phyloP scores from a whole-genome alignment of 805 yeast species.

The Candida khao-thaluensis region DNA sequence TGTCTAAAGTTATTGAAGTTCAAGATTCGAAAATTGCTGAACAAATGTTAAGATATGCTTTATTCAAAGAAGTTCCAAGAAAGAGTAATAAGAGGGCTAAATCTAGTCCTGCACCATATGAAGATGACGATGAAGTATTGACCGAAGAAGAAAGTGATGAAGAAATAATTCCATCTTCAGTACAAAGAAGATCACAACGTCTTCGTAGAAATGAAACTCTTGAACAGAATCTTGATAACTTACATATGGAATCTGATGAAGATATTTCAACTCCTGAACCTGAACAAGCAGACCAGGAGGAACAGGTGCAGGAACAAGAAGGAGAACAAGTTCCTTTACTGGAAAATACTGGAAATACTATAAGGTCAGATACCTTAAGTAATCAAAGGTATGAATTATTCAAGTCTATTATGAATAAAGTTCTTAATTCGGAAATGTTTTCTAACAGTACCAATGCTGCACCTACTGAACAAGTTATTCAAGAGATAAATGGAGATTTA shows the following conservation, averaged over 20 bases:
- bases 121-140: slow-evolving; percentile 28
- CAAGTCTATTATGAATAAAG: slow-evolving; percentile 29
- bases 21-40: slow-evolving; percentile 87
- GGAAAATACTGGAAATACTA: slow-evolving; percentile 17
- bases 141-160: slow-evolving; percentile 30
- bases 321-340: slow-evolving; percentile 22
- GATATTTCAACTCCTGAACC: slow-evolving; percentile 17
- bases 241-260: slow-evolving; percentile 24
- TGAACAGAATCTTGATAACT: slow-evolving; percentile 26
- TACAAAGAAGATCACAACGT: neutral
- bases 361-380: slow-evolving; percentile 26
- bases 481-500: slow-evolving; percentile 33
- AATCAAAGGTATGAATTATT: slow-evolving; percentile 32
- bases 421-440: slow-evolving; percentile 33
- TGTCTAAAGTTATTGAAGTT: slow-evolving; percentile 69
- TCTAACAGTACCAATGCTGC: slow-evolving; percentile 33
- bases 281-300: slow-evolving; percentile 22
- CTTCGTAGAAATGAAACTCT: slow-evolving; percentile 12
- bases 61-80: slow-evolving; percentile 69
- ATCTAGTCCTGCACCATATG: slow-evolving; percentile 23
- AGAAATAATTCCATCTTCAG: slow-evolving; percentile 24
- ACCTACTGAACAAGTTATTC: slow-evolving; percentile 29
- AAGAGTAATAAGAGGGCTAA: slow-evolving; percentile 35
- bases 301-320: too few species aligned
- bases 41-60: slow-evolving; percentile 76